Conservation (phyloP, 2,329 filamentous ascomycete species). For the Neoarthrinium moseri region DNA sequence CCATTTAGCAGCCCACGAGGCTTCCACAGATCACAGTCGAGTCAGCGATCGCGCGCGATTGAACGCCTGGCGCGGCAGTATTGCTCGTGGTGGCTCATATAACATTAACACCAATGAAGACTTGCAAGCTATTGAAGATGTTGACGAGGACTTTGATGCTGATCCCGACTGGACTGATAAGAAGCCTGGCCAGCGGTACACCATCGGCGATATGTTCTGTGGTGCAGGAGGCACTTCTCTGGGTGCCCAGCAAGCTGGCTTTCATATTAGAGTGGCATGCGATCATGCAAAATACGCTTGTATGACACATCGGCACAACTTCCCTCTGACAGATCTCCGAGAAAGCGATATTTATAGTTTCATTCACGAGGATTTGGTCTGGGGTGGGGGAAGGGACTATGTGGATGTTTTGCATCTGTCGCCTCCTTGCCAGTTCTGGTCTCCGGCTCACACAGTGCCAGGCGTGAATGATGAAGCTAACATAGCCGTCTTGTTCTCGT, state of each 20-base stretch:
- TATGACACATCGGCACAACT: slow-evolving; percentile 58
- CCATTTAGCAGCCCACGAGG: slow-evolving; percentile 24
- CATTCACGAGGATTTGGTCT: slow-evolving; percentile 27
- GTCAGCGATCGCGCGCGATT: slow-evolving; percentile 9
- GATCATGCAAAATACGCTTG: slow-evolving; percentile 61
- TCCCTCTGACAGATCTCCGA: slow-evolving; percentile 48
- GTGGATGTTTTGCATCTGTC: slow-evolving; percentile 74
- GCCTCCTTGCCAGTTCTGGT: slow-evolving; percentile 77
- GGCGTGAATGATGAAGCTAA: slow-evolving; percentile 66
- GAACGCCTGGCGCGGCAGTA: slow-evolving; percentile 22
- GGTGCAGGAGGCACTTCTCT: slow-evolving; percentile 60
- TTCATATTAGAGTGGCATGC: slow-evolving; percentile 60
- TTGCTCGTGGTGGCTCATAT: slow-evolving; percentile 22
- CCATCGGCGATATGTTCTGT: slow-evolving; percentile 61
- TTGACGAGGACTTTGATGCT: slow-evolving; percentile 7
- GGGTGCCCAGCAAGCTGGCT: slow-evolving; percentile 50
- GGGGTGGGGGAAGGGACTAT: slow-evolving; percentile 1
- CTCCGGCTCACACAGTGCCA: slow-evolving; percentile 63
- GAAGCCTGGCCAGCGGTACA: slow-evolving; percentile 41
- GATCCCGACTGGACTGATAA: slow-evolving; percentile 12
- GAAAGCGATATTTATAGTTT: slow-evolving; percentile 49
- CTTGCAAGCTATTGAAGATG: slow-evolving; percentile 4
- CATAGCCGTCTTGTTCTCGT: slow-evolving; percentile 55
- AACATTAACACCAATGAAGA: slow-evolving; percentile 18
- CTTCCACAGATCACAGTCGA: slow-evolving; percentile 17